Evolutionary conservation across 306 rosid species (phyloP).

Genomic region (Lathyrus sativus): DNA sequence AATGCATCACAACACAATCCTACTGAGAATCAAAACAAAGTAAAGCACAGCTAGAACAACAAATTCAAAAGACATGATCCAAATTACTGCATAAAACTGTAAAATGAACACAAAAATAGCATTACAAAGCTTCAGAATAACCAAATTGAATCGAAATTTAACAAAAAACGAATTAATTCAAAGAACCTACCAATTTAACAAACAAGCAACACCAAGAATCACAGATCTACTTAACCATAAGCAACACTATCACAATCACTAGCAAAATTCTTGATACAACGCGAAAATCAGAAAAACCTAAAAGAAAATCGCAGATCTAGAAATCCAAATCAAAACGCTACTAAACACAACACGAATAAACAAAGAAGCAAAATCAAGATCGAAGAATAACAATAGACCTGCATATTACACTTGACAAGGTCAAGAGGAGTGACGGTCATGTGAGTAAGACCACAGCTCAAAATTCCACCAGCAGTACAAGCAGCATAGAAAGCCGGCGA

Average conservation of each 20-base stretch:
- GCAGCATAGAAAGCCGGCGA: conserved; percentile 91
- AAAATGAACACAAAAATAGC: neutral
- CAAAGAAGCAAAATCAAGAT: conserved; percentile 24
- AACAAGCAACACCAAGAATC: neutral
- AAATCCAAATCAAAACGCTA: neutral
- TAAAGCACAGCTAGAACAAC: neutral
- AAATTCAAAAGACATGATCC: neutral
- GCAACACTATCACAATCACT: neutral
- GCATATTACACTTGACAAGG: conserved; percentile 97
- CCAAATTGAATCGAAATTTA: neutral
- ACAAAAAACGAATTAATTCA: neutral
- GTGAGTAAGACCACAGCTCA: conserved; percentile 95
- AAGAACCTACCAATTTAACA: neutral
- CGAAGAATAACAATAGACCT: conserved; percentile 47
- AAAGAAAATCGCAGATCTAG: conserved; percentile 47
- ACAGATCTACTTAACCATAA: conserved; percentile 30
- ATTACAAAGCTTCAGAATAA: neutral
- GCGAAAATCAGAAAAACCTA: neutral
- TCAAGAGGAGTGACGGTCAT: conserved; percentile 96
- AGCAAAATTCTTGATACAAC: neutral
- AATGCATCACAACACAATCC: neutral
- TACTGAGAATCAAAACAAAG: neutral
- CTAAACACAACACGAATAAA: neutral
- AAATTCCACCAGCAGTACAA: conserved; percentile 83
- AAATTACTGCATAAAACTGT: no score